phyloP scores from a whole-genome alignment of 306 rosid genomes.

The Dalbergia oliveri region DNA sequence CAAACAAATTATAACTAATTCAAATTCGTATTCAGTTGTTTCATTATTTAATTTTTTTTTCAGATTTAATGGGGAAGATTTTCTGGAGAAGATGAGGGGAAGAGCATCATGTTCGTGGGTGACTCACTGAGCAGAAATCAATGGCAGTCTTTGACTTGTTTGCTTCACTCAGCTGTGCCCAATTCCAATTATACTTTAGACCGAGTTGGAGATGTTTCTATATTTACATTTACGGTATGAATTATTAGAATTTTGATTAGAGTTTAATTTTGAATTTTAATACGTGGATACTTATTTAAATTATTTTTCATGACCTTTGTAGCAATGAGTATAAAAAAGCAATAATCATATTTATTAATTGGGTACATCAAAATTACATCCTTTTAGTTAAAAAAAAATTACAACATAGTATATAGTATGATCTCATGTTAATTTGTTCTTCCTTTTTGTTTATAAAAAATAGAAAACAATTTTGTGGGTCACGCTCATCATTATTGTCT shows the following conservation, averaged over 20 bases:
- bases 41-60: not conserved
- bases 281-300: too few relatives aligned
- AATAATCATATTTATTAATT: too few relatives aligned
- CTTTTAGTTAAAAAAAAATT: too few relatives aligned
- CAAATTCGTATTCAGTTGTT: not conserved
- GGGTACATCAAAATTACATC: too few relatives aligned
- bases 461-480: not conserved
- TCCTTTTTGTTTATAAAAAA: not conserved
- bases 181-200: conserved; percentile 54
- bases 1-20: not conserved
- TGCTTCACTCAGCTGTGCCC: conserved; percentile 77
- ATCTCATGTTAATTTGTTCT: not conserved
- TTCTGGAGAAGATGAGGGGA: conserved; percentile 69
- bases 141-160: conserved; percentile 90
- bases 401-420: not conserved
- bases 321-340: too few relatives aligned
- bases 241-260: not conserved
- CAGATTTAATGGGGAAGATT: conserved; percentile 74
- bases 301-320: too few relatives aligned
- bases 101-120: conserved; percentile 91
- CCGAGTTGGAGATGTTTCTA: conserved; percentile 71
- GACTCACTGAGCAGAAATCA: conserved; percentile 90
- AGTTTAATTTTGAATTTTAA: too few relatives aligned
- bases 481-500: conserved; percentile 21
- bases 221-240: conserved; percentile 68